Percentiles rank a stretch among this genome's conserved stretches.
These are phyloP conservation scores for Lecanicillium sp. DNA, from an alignment of 2,329 filamentous ascomycete species.

Conservation along the genomic window DNA sequence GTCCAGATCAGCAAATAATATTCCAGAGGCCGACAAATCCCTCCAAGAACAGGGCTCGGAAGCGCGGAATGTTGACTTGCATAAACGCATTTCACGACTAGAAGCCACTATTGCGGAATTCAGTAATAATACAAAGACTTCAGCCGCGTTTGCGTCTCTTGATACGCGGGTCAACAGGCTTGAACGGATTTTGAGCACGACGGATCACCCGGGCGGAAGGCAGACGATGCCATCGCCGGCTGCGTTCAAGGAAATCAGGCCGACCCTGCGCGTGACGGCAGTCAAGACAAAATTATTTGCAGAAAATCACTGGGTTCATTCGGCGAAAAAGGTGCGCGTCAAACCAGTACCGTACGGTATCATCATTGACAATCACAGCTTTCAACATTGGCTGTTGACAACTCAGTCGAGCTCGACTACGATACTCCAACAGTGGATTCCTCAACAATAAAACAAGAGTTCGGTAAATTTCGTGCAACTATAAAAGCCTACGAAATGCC, in stretches of 20 bases:
- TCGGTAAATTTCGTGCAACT: constrained; percentile 1
- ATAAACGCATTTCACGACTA: no score
- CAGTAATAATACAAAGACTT: no score
- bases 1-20: not conserved
- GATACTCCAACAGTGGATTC: constrained; percentile 6
- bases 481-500: constrained; percentile 7
- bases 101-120: no score
- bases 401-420: constrained; percentile 5
- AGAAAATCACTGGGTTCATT: constrained; percentile 5
- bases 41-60: no score
- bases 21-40: no score
- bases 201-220: no score
- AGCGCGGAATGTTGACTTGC: no score
- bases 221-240: not conserved
- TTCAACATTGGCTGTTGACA: not conserved
- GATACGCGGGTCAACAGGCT: no score
- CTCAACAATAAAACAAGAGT: constrained; percentile 2
- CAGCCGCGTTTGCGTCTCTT: no score
- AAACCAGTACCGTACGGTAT: no score
- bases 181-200: no score
- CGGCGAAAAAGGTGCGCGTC: constrained; percentile 1
- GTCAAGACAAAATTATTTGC: constrained; percentile 7
- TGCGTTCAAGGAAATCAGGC: not conserved
- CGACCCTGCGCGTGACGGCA: constrained; percentile 1
- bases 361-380: not conserved